Evolutionary conservation across 2,329 filamentous ascomycete species (phyloP).

Genomic region (Erysiphe pulchra): DNA sequence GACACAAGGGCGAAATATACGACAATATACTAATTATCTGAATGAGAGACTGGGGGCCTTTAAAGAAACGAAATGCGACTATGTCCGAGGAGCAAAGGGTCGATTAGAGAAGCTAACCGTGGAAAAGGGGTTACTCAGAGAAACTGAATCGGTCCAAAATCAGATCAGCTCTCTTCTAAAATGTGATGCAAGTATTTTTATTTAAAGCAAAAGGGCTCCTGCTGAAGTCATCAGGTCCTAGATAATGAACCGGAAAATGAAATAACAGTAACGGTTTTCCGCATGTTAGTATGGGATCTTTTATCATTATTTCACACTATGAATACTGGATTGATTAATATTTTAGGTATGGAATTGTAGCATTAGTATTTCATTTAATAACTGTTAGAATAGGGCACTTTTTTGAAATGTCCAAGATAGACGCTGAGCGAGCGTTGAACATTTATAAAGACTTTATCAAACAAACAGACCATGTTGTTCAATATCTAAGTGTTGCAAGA

Average conservation of each 20-base stretch:
- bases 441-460: conserved; percentile 83
- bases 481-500: conserved; percentile 65
- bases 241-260: conserved; percentile 83
- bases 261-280: conserved; percentile 82
- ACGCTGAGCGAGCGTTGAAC: conserved; percentile 72
- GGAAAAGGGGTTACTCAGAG: conserved; percentile 74
- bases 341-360: conserved; percentile 38
- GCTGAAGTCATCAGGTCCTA: conserved; percentile 34
- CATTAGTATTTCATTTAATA: background rate
- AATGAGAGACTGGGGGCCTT: conserved; percentile 59
- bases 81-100: conserved; percentile 60
- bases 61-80: conserved; percentile 66
- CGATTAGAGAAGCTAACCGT: conserved; percentile 66
- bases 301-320: conserved; percentile 78
- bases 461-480: conserved; percentile 80
- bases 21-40: conserved; percentile 73
- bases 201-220: background rate
- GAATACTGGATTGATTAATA: conserved; percentile 93
- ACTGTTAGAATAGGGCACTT: conserved; percentile 44
- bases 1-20: conserved; percentile 83
- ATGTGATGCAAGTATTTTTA: conserved; percentile 45
- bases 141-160: conserved; percentile 73
- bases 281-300: conserved; percentile 71
- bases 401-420: conserved; percentile 89
- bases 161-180: conserved; percentile 68